phyloP scores from a whole-genome alignment of 2,329 filamentous ascomycete species.

The Aspergillus aculeatinus region DNA sequence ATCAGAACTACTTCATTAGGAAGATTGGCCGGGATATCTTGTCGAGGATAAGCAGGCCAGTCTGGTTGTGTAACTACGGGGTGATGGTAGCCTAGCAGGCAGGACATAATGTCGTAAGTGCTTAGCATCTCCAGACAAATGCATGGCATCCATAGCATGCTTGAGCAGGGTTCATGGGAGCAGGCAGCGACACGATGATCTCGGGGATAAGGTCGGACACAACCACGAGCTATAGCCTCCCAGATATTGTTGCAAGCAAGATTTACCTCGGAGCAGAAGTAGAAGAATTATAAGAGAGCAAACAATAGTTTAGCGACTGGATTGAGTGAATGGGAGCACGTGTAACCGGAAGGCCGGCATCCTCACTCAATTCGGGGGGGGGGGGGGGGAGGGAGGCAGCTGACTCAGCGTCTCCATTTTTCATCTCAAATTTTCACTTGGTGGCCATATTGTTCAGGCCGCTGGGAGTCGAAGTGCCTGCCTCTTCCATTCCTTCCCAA shows the following conservation, averaged over 20 bases:
- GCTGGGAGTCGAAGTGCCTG: neutral
- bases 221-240: neutral
- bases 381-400: neutral
- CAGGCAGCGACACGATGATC: neutral
- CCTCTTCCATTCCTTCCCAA: conserved; percentile 1
- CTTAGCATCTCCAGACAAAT: neutral
- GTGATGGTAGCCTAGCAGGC: no score
- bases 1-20: neutral
- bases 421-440: neutral
- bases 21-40: no score
- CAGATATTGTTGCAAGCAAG: neutral
- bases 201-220: neutral
- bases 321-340: neutral
- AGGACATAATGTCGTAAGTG: neutral
- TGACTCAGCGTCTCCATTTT: neutral
- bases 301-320: neutral
- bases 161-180: neutral
- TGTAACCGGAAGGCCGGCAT: neutral
- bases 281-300: neutral
- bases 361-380: neutral
- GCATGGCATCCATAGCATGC: neutral
- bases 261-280: neutral
- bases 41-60: no score
- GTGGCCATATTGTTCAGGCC: neutral
- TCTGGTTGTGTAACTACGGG: neutral